Conservation (phyloP, 2,329 filamentous ascomycete species). For the Orbilia ellipsospora region DNA sequence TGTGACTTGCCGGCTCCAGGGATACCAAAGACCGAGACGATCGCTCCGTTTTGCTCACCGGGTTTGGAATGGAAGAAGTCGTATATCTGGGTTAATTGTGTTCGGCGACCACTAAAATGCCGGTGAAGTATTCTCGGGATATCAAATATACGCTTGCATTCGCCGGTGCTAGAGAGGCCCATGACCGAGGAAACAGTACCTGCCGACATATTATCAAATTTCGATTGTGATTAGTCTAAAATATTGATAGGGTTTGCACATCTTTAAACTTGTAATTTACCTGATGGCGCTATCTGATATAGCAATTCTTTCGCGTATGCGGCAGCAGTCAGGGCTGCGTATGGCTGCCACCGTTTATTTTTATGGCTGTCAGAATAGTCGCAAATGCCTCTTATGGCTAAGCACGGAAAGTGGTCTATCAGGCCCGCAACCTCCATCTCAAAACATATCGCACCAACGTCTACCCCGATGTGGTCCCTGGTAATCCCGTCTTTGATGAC, state of each 20-base stretch:
- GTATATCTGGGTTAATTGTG: constrained; percentile 11
- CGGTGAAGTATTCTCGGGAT: constrained; percentile 23
- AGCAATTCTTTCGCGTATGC: constrained; percentile 24
- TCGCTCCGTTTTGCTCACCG: neutral
- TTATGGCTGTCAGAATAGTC: constrained; percentile 57
- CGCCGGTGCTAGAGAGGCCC: too few relatives aligned
- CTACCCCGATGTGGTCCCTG: constrained; percentile 3
- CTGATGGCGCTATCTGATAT: neutral
- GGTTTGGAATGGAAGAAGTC: neutral
- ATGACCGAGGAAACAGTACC: too few relatives aligned
- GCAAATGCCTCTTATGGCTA: constrained; percentile 57
- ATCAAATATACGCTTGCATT: constrained; percentile 4
- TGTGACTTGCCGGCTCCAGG: constrained; percentile 29
- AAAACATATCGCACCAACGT: neutral
- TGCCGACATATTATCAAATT: neutral
- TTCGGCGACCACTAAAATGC: constrained; percentile 21
- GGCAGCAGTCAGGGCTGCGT: constrained; percentile 43
- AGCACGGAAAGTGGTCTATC: constrained; percentile 39
- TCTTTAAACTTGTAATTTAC: neutral
- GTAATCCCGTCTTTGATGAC: constrained; percentile 38
- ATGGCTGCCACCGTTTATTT: constrained; percentile 55
- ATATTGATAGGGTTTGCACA: neutral
- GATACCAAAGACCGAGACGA: constrained; percentile 24
- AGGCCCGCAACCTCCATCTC: constrained; percentile 14
- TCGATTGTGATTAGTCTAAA: neutral